These are phyloP conservation scores for Phytophthora pluvialis DNA, from an alignment of 352 stramenopile species.

Conservation along the genomic window DNA sequence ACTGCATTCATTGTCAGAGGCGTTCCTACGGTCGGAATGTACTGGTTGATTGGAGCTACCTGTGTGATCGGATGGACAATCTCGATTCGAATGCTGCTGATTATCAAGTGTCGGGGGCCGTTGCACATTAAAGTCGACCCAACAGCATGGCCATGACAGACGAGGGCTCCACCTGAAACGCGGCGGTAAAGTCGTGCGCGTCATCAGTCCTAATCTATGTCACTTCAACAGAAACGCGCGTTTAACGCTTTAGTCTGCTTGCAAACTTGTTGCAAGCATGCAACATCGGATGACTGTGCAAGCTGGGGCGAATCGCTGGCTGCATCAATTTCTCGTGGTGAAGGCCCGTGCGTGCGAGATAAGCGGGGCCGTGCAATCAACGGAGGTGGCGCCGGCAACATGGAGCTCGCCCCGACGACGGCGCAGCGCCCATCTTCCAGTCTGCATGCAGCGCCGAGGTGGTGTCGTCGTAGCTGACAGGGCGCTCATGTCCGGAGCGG, in stretches of 20 bases:
- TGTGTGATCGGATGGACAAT: neutral
- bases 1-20: neutral
- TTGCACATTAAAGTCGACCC: constrained; percentile 14
- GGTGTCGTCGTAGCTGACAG: neutral
- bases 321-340: constrained; percentile 11
- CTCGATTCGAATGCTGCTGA: neutral
- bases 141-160: constrained; percentile 15
- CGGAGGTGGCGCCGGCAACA: too few species aligned
- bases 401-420: neutral
- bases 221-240: constrained; percentile 11
- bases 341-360: neutral
- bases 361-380: constrained; percentile 10
- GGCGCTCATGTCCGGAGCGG: too few species aligned
- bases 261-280: constrained; percentile 14
- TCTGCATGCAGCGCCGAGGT: too few species aligned
- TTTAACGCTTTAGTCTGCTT: constrained; percentile 16
- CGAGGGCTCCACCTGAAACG: neutral
- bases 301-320: neutral
- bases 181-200: constrained; percentile 21
- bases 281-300: too few species aligned
- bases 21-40: neutral
- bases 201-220: constrained; percentile 20
- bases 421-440: neutral
- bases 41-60: neutral
- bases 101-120: neutral